Conservation (phyloP, 139 green algal genomes). For the Closterium sp. region DNA sequence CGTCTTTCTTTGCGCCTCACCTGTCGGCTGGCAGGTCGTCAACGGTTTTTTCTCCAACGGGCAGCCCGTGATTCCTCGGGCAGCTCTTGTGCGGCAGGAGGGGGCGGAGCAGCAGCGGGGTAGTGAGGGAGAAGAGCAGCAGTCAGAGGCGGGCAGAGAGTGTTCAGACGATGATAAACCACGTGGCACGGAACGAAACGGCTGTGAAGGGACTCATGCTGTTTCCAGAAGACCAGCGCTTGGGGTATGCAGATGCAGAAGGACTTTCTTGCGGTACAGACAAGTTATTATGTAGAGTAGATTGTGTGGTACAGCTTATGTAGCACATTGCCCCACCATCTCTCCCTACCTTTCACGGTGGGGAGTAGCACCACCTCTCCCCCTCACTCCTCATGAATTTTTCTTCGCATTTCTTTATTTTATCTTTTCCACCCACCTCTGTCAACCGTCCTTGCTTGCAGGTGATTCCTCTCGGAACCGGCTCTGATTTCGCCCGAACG, state of each 20-base stretch:
- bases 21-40: neutral
- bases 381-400: no score
- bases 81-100: neutral
- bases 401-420: no score
- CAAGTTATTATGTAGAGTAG: neutral
- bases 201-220: neutral
- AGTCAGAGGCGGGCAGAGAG: neutral
- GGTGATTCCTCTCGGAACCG: neutral
- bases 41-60: neutral
- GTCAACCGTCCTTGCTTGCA: neutral
- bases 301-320: no score
- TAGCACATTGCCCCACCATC: no score
- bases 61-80: neutral
- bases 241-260: neutral
- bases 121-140: neutral
- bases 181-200: neutral
- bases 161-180: neutral
- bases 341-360: no score
- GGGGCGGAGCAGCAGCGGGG: no score
- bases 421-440: no score
- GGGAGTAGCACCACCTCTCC: no score
- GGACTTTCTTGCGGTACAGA: no score
- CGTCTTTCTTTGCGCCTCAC: neutral
- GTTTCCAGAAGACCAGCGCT: neutral
- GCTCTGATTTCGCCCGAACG: neutral